These are phyloP conservation scores for Phytophthora parvispora DNA, from an alignment of 352 stramenopile genomes.

Conservation along the genomic window DNA sequence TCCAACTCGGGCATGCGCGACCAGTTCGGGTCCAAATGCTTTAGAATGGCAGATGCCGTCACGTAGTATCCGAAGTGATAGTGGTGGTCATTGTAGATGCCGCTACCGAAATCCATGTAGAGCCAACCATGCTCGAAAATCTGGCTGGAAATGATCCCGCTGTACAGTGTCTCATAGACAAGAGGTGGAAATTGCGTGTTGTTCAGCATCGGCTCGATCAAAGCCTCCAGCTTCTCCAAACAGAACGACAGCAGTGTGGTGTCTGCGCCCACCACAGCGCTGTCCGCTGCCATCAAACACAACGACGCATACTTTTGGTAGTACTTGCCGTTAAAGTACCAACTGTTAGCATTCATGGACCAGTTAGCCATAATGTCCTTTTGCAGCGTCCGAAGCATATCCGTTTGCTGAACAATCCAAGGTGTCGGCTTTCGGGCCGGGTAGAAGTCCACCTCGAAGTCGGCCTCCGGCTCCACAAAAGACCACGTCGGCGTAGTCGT, in stretches of 20 bases:
- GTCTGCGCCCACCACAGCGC: slow-evolving; percentile 53
- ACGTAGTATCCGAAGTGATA: slow-evolving; percentile 89
- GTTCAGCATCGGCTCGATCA: slow-evolving; percentile 69
- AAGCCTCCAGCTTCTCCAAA: slow-evolving; percentile 62
- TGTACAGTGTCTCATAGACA: slow-evolving; percentile 77
- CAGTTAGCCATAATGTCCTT: slow-evolving; percentile 69
- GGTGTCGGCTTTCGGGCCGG: slow-evolving; percentile 41
- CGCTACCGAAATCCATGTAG: slow-evolving; percentile 81
- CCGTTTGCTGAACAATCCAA: slow-evolving; percentile 43
- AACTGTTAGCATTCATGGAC: slow-evolving; percentile 50
- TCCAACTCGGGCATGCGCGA: slow-evolving; percentile 64
- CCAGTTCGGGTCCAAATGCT: slow-evolving; percentile 73
- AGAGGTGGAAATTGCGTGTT: slow-evolving; percentile 62
- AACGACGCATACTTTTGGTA: slow-evolving; percentile 87
- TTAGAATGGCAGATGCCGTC: slow-evolving; percentile 67
- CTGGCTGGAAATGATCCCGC: slow-evolving; percentile 56
- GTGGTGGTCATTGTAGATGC: slow-evolving; percentile 88
- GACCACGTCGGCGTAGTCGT: slow-evolving; percentile 47
- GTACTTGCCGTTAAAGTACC: slow-evolving; percentile 85
- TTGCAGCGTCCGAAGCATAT: slow-evolving; percentile 54
- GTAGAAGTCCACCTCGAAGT: slow-evolving; percentile 68
- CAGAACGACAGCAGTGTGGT: slow-evolving; percentile 56
- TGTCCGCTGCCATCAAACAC: slow-evolving; percentile 74
- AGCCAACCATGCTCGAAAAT: slow-evolving; percentile 59
- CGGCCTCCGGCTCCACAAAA: slow-evolving; percentile 59